Evolutionary conservation across 2,329 filamentous ascomycete genomes (phyloP), one percentile per base, ranked within the genome.

Genomic region (Ramularia endophylla): DNA sequence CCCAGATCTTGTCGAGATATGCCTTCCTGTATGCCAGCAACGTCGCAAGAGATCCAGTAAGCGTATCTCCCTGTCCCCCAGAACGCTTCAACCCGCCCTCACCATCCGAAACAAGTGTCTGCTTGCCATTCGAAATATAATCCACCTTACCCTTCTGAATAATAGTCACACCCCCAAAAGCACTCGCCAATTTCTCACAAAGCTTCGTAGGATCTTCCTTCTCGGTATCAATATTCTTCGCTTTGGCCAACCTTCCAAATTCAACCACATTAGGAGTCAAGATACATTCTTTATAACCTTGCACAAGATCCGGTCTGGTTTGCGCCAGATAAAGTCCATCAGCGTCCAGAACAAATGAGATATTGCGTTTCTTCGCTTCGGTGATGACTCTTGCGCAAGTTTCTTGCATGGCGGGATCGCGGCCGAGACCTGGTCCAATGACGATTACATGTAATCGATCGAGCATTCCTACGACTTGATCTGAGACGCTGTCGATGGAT

Each of bases 201-300:
- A 88, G 78, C 53, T 74, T 72, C 7, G 68, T 66, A 32, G 72
- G 71, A 41, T 73, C 69, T 29, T 70, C 70, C 18, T 51, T 54
- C 5, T 67, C 61, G 1, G 76, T 48, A 45, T 87, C 76, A 40
- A 95, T 69, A 3, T 79, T 78, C 44, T 92, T 72, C 2, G 80
- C 75, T 63, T 87, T 83, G 44, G 87, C 89, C 30, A 98, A 65
- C 9, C 89, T 74, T 2, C 77, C 81, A 60, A 97, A 97, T 64
- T 98, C 92, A 4, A 94, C 87, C 0, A 95, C 84, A 51, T 98
- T 98, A 1, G 92, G 92, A 30, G 92, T 98, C 43, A 98, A 68
- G 39, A 98, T 87, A 38, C 87, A 94, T 46, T 86, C 78, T 34
- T 73, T 74, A 68, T 90, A 97, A 1, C 88, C 89, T 16, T 78